These are phyloP conservation scores for Microcyclospora tardicrescens DNA, from an alignment of 2,329 filamentous ascomycete genomes.

Conservation along the genomic window DNA sequence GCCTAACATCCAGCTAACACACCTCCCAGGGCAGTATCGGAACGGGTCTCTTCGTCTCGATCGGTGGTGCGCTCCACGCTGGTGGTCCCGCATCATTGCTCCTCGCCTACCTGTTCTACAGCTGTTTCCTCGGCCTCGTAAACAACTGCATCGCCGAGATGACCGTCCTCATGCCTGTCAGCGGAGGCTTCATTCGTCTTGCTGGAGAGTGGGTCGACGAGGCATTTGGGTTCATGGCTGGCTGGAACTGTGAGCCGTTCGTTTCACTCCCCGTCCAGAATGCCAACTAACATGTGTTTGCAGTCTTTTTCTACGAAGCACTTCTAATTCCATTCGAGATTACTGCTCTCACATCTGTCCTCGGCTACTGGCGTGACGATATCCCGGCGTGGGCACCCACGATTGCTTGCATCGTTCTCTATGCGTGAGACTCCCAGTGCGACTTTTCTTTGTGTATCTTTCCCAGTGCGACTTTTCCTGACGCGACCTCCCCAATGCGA, in stretches of 20 bases:
- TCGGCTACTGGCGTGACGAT: constrained; percentile 30
- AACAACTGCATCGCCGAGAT: constrained; percentile 57
- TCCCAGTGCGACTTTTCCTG: too few relatives aligned
- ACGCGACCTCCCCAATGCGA: background rate
- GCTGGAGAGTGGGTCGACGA: constrained; percentile 54
- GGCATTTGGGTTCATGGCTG: constrained; percentile 42
- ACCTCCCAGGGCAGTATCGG: constrained; percentile 15
- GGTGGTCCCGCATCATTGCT: constrained; percentile 43
- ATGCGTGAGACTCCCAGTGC: constrained; percentile 22
- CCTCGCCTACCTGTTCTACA: constrained; percentile 46
- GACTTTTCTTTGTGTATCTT: constrained; percentile 7
- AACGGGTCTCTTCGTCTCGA: constrained; percentile 27
- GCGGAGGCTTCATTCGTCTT: constrained; percentile 50
- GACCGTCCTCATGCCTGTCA: constrained; percentile 49
- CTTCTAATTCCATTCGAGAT: constrained; percentile 41
- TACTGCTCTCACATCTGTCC: constrained; percentile 29
- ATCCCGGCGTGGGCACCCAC: constrained; percentile 29
- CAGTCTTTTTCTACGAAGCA: constrained; percentile 36
- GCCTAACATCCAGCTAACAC: too few relatives aligned
- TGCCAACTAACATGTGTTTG: background rate
- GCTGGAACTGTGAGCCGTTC: background rate
- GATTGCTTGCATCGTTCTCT: constrained; percentile 29
- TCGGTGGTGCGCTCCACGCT: constrained; percentile 42
- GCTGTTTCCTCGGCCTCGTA: constrained; percentile 43
- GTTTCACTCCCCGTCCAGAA: too few relatives aligned